Base-by-base conservation (phyloP, 441 rosid genomes). In the Aleurites moluccanus region DNA sequence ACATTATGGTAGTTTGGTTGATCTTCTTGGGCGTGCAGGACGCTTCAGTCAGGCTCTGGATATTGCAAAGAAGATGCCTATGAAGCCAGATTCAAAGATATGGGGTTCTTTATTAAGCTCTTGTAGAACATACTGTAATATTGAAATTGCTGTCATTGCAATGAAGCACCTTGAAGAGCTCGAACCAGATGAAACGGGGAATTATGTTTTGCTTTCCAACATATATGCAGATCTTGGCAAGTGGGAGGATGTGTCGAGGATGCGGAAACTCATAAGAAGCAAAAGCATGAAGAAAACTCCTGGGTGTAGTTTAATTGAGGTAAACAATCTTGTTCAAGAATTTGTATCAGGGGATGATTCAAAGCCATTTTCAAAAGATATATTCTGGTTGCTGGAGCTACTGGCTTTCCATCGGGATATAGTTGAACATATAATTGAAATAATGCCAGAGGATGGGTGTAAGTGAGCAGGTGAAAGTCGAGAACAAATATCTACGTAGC, bases 41-140 rank as follows among this genome's bases (percentile, higher is more conserved):
- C 55, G 68, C 35, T 83, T 87, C 2, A 62, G 18, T 25, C 80
- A 74, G 64, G 91, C 87, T 55, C 75, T 89, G 10, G 81, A 82
- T 6, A 57, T 81, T 28, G 49, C 80, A n/a, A 55, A 73, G 69
- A 80, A 78, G 40, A 89, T 87, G 89, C 88, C 89, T 2, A 44
- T 85, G 83, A 77, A 80, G 45, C 88, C 89, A 0, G 91, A 90
- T 80, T 78, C 92, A 2, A 89, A 86, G 84, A 84, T 87, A 15
- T 88, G 90, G 91, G 88, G 88, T 5, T 88, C 89, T 53, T 33
- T 87, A 66, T 53, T 87, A 63, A 86, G 91, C 74, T 85, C 87
- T 61, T 87, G 87, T 72, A 88, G 88, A 68, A 80, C 82, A 25
- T 74, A 73, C 49, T 52, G 87, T 64, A 88, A 88, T 79, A 86